phyloP scores from a whole-genome alignment of 2,329 filamentous ascomycete species.

The Dothistroma pini region DNA sequence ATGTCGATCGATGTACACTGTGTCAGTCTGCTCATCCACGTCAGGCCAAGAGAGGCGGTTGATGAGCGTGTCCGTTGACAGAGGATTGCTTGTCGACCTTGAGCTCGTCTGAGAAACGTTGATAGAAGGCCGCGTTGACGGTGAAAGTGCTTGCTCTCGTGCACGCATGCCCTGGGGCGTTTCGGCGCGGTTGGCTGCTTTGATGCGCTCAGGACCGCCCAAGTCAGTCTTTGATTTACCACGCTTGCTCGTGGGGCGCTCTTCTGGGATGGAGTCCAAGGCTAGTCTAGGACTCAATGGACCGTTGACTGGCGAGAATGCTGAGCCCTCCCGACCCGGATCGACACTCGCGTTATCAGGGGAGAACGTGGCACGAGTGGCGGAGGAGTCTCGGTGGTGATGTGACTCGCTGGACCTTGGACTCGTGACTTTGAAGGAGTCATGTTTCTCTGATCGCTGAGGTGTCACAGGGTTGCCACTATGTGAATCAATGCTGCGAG shows the following conservation, averaged over 20 bases:
- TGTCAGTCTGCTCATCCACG: conserved; percentile 47
- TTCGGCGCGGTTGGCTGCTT: conserved; percentile 40
- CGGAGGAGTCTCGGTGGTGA: not conserved
- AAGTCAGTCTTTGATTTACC: conserved; percentile 42
- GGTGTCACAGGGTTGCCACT: not conserved
- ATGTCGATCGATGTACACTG: conserved; percentile 42
- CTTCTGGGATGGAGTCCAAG: conserved; percentile 47
- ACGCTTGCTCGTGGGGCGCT: conserved; percentile 35
- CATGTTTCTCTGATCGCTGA: conserved; percentile 10
- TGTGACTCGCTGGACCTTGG: conserved; percentile 6
- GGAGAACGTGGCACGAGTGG: not conserved
- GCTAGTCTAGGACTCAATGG: conserved; percentile 28
- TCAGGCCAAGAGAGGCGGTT: conserved; percentile 37
- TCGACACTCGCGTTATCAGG: conserved; percentile 4
- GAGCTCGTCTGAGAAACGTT: conserved; percentile 7
- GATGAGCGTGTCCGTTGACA: conserved; percentile 34
- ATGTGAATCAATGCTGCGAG: not conserved
- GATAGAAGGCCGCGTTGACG: conserved; percentile 12
- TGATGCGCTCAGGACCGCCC: conserved; percentile 42
- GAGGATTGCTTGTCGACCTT: conserved; percentile 26
- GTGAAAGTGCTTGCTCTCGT: conserved; percentile 24
- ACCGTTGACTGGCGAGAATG: conserved; percentile 21
- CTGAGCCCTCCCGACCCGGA: conserved; percentile 8
- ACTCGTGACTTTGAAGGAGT: conserved; percentile 12
- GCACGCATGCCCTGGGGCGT: conserved; percentile 42